These are phyloP conservation scores for Ogataea nitratoaversa DNA, from an alignment of 805 yeast species.

Conservation along the genomic window DNA sequence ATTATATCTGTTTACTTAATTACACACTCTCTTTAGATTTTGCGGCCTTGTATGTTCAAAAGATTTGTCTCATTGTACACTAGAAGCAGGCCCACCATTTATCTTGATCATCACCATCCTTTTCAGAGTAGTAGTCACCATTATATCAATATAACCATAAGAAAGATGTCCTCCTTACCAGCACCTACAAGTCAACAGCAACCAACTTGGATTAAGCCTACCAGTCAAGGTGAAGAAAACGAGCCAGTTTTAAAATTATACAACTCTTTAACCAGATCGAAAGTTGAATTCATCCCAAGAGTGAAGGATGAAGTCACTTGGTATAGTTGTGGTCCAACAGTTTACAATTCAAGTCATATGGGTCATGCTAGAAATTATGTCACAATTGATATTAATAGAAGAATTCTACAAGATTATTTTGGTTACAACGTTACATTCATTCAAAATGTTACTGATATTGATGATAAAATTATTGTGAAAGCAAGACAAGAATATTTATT, in stretches of 20 bases:
- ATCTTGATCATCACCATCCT: neutral
- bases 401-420: constrained; percentile 85
- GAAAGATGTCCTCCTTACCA: constrained; percentile 6
- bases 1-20: too few species aligned
- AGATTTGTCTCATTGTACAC: neutral
- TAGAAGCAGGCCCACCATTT: neutral
- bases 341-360: constrained; percentile 94
- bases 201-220: constrained; percentile 31
- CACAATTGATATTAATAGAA: constrained; percentile 86
- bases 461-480: constrained; percentile 91
- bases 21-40: neutral
- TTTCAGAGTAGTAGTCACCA: neutral
- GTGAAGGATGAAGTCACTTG: constrained; percentile 68
- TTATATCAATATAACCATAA: neutral
- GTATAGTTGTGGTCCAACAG: constrained; percentile 99
- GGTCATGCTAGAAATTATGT: constrained; percentile 98
- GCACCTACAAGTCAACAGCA: constrained; percentile 5
- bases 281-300: constrained; percentile 73
- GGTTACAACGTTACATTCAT: constrained; percentile 85
- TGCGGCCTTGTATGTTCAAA: constrained; percentile 1
- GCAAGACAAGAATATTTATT: constrained; percentile 88
- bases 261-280: constrained; percentile 80
- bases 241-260: constrained; percentile 55
- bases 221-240: constrained; percentile 7
- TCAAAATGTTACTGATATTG: constrained; percentile 98